Percentiles rank a stretch among this genome's conserved stretches.
Evolutionary conservation across 805 yeast genomes (phyloP).

Genomic region (Starmerella bombi): DNA sequence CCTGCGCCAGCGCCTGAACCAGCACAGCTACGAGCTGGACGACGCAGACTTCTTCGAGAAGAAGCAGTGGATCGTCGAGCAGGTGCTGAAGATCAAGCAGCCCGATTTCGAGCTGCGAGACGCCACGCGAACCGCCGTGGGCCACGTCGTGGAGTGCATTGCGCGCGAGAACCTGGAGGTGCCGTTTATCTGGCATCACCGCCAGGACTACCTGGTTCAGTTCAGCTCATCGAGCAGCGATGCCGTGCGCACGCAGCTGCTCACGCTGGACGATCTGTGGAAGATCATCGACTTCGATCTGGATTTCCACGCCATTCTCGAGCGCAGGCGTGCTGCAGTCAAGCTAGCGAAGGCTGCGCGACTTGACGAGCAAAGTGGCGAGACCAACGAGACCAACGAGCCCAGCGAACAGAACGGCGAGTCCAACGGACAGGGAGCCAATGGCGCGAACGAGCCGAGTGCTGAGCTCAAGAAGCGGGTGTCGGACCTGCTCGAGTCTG

Average conservation of each 20-base stretch:
- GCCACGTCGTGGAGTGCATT: conserved; percentile 55
- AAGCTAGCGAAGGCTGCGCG: conserved; percentile 28
- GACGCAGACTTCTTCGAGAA: conserved; percentile 60
- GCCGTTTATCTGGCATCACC: conserved; percentile 89
- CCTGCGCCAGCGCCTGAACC: conserved; percentile 50
- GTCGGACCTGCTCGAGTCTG: conserved; percentile 17
- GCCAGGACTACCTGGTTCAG: conserved; percentile 71
- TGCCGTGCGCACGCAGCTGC: conserved; percentile 31
- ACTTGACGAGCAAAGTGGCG: too few relatives aligned
- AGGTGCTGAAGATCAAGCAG: conserved; percentile 45
- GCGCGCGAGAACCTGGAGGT: conserved; percentile 74
- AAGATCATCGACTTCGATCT: conserved; percentile 72
- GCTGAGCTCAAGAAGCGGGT: background rate
- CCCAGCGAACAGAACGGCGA: conserved; percentile 16
- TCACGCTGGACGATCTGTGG: conserved; percentile 79
- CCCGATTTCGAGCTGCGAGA: conserved; percentile 29
- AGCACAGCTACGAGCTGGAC: conserved; percentile 48
- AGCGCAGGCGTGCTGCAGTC: conserved; percentile 53
- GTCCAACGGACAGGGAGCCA: conserved; percentile 43
- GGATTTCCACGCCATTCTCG: conserved; percentile 73
- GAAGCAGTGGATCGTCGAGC: conserved; percentile 66
- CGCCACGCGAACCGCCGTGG: conserved; percentile 52
- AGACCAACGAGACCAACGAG: background rate
- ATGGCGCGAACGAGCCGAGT: conserved; percentile 22
- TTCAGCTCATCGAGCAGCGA: conserved; percentile 33